Evolutionary conservation across 2,329 filamentous ascomycete species (phyloP), one percentile per base, ranked within the genome.

Genomic region (Fusarium stilboides): DNA sequence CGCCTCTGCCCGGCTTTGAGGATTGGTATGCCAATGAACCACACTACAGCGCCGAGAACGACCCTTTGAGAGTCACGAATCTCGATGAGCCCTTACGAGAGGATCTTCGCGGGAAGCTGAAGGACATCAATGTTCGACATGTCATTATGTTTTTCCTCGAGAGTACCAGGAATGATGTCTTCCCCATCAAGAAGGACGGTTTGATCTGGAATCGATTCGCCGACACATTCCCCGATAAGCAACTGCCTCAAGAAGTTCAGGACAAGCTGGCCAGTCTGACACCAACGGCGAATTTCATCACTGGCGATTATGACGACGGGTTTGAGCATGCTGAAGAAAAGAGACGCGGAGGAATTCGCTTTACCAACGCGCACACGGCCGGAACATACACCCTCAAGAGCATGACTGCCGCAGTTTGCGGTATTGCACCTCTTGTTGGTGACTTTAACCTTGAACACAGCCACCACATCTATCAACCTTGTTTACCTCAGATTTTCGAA

Each of bases 351-450:
- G 82, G 82, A 12, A 74, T 84, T 52, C 82, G 75, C 26, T 78
- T 76, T 47, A 82, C 79, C 15, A 80, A 79, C 31, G 81, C 78
- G 4, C 78, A 80, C 45, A 83, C 82, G 0, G 76, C 81, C 0
- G 76, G 77, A 5, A 83, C 82, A 0, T 83, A 83, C 36, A 84
- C 82, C 0, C 73, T 83, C 28, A 84, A 84, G 69, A 83, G 80
- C 54, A 55, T 84, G 15, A 75, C 77, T 0, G 82, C 78, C 6
- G 80, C 80, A 10, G 57, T 83, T 9, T 84, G 82, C 44, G 82
- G 82, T 7, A 67, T 83, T n/a, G 76, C 75, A 0, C 82, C 82
- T 0, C 63, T 84, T 13, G 75, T 82, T 4, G 79, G 76, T 4
- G 81, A 84, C 37, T 81, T 81, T 57, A 83, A 84, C 34, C 74